These are phyloP conservation scores for Naematelia aurantialba DNA, from an alignment of 768 basidiomycete genomes.

Conservation along the genomic window DNA sequence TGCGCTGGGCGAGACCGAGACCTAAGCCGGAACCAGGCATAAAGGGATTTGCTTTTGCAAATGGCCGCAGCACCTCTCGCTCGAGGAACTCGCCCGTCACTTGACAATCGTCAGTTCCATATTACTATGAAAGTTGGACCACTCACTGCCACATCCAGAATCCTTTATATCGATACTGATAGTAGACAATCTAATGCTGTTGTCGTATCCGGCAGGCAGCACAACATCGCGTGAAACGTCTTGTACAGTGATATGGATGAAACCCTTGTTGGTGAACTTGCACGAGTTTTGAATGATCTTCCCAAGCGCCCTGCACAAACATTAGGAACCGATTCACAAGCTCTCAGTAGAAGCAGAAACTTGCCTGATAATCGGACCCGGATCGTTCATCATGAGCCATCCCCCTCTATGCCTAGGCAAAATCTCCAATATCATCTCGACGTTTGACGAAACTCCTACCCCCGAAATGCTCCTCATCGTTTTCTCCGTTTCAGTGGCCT, in stretches of 20 bases:
- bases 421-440: conserved; percentile 46
- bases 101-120: conserved; percentile 1
- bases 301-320: conserved; percentile 27
- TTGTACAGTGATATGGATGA: conserved; percentile 42
- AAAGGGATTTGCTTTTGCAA: conserved; percentile 41
- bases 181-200: conserved; percentile 33
- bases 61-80: conserved; percentile 30
- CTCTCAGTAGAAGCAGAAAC: not conserved
- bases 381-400: conserved; percentile 36
- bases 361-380: conserved; percentile 32
- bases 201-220: conserved; percentile 40
- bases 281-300: conserved; percentile 45
- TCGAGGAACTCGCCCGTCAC: conserved; percentile 43
- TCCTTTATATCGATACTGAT: conserved; percentile 44
- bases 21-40: conserved; percentile 44
- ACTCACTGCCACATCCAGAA: conserved; percentile 44
- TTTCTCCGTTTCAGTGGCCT: conserved; percentile 30
- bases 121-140: not conserved
- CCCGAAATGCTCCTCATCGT: conserved; percentile 30
- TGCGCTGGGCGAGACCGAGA: conserved; percentile 40
- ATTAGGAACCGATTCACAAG: not conserved
- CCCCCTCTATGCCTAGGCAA: conserved; percentile 39
- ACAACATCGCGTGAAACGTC: conserved; percentile 39
- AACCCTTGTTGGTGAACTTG: conserved; percentile 43
- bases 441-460: conserved; percentile 28